Evolutionary conservation across 495 filamentous ascomycete genomes (phyloP), one percentile per base, ranked within the genome.

Genomic region (Chaetomium tenue): DNA sequence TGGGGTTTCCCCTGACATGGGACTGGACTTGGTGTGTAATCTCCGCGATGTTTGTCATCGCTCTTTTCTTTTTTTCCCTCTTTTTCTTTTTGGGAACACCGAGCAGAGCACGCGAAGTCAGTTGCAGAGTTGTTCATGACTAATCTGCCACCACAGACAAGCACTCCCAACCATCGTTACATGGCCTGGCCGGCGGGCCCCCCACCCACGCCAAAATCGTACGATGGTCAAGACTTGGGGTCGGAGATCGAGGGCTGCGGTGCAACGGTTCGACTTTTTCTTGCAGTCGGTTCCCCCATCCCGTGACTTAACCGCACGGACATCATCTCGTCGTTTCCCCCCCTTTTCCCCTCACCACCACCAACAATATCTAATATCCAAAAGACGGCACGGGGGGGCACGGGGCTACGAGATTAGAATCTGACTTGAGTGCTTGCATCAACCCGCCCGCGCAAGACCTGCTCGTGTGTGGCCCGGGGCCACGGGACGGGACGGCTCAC

Each of bases 131-230:
- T 1, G 9, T 37, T 8, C 1, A 12, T 37, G 33, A 37, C 33
- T 37, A 37, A 37, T 37, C 33, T 37, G 33, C 5, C 9, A 33
- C 9, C 9, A 15, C 13, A 44, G 16, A 11, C 40, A 15, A 44
- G 33, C 16, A 11, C 13, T 44, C 28, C 28, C 28, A 11, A 33
- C 6, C 11, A 44, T 44, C 15, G 40, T 44, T 44, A 44, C 40
- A 44, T 44, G 40, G 40, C 40, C 40, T 28, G 50, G 28, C 52
- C 28, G 2, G 13, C 9, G 39, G 9, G 12, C 40, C 33, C 28
- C 54, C 8, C 54, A 33, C 54, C 30, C 30, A 48, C 46, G 40
- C 37, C 42, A 48, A 50, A 37, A 60, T 50, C 58, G 28, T 60
- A 60, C 58, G 58, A 50, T 48, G 23, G 2, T 22, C 57, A 30